Conservation (phyloP, 2,329 filamentous ascomycete genomes). For the Colletotrichum navitas region DNA sequence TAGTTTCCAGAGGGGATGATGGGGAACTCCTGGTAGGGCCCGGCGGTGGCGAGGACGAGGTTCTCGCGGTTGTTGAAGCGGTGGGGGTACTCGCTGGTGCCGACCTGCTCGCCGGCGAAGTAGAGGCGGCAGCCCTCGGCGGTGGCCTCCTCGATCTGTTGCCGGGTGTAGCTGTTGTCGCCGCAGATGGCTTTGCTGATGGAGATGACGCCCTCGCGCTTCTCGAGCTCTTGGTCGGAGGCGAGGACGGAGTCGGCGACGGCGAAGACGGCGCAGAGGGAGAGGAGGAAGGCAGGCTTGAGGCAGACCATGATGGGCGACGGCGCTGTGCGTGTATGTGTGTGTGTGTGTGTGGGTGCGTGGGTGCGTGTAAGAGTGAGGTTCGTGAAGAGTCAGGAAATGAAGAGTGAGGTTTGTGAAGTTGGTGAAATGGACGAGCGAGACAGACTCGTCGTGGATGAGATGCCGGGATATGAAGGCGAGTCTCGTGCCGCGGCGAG, state of each 20-base stretch:
- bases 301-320: slow-evolving; percentile 36
- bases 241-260: slow-evolving; percentile 17
- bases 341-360: background rate
- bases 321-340: background rate
- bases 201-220: slow-evolving; percentile 25
- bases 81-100: slow-evolving; percentile 52
- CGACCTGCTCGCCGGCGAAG: slow-evolving; percentile 27
- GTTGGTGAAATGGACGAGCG: background rate
- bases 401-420: background rate
- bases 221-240: slow-evolving; percentile 14
- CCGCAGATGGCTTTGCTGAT: slow-evolving; percentile 31
- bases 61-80: slow-evolving; percentile 55
- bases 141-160: slow-evolving; percentile 38
- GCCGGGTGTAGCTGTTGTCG: slow-evolving; percentile 28
- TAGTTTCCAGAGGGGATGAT: slow-evolving; percentile 51
- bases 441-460: background rate
- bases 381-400: no score
- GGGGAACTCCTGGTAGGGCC: slow-evolving; percentile 57
- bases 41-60: slow-evolving; percentile 50
- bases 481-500: background rate
- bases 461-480: background rate
- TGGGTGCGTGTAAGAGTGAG: background rate
- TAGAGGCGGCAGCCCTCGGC: slow-evolving; percentile 42
- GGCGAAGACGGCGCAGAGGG: slow-evolving; percentile 17
- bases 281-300: slow-evolving; percentile 25